These are phyloP conservation scores for Conidiobolus incongruus DNA, from an alignment of 371 early-diverging fungal species.

Conservation along the genomic window DNA sequence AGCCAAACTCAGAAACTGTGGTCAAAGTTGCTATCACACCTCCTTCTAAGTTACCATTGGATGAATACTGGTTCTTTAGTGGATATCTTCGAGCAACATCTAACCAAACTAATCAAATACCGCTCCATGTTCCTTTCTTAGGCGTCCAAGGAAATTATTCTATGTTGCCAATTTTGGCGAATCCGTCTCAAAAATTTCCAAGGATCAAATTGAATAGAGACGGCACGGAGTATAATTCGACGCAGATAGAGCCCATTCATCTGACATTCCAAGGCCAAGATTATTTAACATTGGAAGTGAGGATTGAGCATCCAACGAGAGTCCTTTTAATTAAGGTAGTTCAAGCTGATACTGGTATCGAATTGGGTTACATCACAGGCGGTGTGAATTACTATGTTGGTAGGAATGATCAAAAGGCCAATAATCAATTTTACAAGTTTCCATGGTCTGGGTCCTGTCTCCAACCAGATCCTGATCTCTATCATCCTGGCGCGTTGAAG, in stretches of 20 bases:
- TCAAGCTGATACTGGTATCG: background rate
- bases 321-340: background rate
- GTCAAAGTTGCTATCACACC: conserved; percentile 15
- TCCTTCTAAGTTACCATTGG: conserved; percentile 10
- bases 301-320: conserved; percentile 1
- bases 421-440: background rate
- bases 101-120: conserved; percentile 6
- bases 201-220: conserved; percentile 4
- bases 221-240: background rate
- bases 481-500: too few relatives aligned
- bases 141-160: conserved; percentile 23
- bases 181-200: conserved; percentile 5
- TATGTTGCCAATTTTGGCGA: conserved; percentile 21
- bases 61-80: conserved; percentile 3
- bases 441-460: background rate
- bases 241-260: background rate
- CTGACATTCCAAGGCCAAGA: background rate
- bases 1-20: conserved; percentile 14
- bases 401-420: background rate
- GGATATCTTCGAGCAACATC: conserved; percentile 3
- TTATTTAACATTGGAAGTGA: background rate
- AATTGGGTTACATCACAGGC: background rate
- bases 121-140: conserved; percentile 23
- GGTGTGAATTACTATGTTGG: background rate
- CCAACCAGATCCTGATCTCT: background rate